Evolutionary conservation across 75 land plant genomes (phyloP).

Genomic region (Ceratopteris richardii): DNA sequence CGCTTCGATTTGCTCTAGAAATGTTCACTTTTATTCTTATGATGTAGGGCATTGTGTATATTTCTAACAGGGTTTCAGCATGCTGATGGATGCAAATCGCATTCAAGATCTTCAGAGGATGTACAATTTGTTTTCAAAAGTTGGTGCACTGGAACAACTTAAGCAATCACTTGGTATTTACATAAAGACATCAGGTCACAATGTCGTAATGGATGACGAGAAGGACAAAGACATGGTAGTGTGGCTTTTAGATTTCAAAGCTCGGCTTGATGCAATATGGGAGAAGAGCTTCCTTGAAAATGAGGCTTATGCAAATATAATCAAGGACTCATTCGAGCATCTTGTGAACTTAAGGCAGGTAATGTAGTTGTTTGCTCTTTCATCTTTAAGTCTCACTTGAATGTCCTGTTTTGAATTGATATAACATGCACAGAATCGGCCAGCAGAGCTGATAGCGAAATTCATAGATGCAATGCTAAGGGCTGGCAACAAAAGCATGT

Average conservation of each 20-base stretch:
- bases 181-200: constrained; percentile 80
- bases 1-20: not conserved
- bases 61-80: constrained; percentile 58
- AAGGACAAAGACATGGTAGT: constrained; percentile 97
- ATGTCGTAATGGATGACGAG: constrained; percentile 93
- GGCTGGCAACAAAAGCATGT: constrained; percentile 98
- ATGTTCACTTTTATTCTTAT: not conserved
- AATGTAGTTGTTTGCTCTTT: not conserved
- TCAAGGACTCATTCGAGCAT: constrained; percentile 96
- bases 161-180: constrained; percentile 70
- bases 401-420: too few relatives aligned
- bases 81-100: constrained; percentile 95
- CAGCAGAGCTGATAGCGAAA: constrained; percentile 98
- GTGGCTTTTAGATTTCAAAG: constrained; percentile 78
- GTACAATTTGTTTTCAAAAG: constrained; percentile 78
- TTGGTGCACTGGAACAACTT: constrained; percentile 76
- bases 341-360: constrained; percentile 98
- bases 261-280: constrained; percentile 89
- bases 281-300: constrained; percentile 84
- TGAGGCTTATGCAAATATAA: constrained; percentile 81
- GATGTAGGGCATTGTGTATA: not conserved
- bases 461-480: constrained; percentile 98
- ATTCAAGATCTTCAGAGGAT: constrained; percentile 78
- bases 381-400: too few relatives aligned
- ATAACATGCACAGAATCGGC: constrained; percentile 62